Base-by-base conservation (phyloP, 208 protist genomes). In the Trypanosoma platydactyli region DNA sequence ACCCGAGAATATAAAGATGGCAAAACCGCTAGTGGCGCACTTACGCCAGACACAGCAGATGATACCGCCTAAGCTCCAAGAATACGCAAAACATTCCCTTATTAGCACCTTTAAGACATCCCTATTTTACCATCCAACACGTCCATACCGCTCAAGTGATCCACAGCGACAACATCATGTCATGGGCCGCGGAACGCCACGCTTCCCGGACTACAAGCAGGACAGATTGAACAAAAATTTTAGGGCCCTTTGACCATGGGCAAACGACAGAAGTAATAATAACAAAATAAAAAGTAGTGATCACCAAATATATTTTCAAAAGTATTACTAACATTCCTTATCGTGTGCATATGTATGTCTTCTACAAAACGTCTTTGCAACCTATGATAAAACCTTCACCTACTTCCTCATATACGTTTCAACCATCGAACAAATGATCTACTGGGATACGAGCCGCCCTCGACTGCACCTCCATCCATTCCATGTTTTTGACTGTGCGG, bases 21-120 rank as follows among this genome's bases (percentile, higher is more conserved):
- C 91, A 41, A 91, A 91, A 64, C 86, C 86, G 22, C 77, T 96
- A n/a, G 83, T 91, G 1, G 83, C 84, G 5, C 81, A 86, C 53
- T 80, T 96, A 1, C 77, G 84, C 6, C 85, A 92, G 53, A 72
- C 80, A 16, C 52, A 60, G n/a, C 88, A 96, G 68, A 51, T 92
- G 25, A 68, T 96, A 33, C 91, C 91, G 25, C 84, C 84, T 25
- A 92, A 82, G 75, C 77, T 96, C 58, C 76, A 79, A 55, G 90
- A 96, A 63, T 94, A 94, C 71, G 81, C 84, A 7, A 77, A 77
- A 51, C 80, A 92, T 63, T 87, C 86, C 1, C 86, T 93, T 69
- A 80, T 88, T 22, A 86, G 93, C 51, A 65, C 86, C 1, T 89
- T 93, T 62, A 84, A 80, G 45, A 89, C 79, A 51, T 89, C 84